Conservation (phyloP, 1,284 basidiomycete genomes). For the Schizophyllum amplum region DNA sequence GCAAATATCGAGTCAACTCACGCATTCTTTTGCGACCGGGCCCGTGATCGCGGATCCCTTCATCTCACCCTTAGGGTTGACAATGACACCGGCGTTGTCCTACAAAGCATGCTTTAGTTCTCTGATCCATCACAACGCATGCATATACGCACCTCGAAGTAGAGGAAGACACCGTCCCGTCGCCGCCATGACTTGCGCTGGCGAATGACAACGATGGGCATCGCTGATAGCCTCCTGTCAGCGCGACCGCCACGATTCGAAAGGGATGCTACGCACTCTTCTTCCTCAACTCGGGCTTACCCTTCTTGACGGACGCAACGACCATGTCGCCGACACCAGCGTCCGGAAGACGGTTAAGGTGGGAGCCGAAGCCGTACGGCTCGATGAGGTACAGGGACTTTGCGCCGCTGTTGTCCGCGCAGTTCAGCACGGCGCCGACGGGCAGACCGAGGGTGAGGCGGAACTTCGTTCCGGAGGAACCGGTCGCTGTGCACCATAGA, state of each 20-base stretch:
- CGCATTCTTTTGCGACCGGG: constrained; percentile 95
- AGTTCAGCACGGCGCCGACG: constrained; percentile 98
- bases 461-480: constrained; percentile 88
- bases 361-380: constrained; percentile 90
- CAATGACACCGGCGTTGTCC: constrained; percentile 96
- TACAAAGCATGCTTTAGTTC: constrained; percentile 17
- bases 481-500: constrained; percentile 7
- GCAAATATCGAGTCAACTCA: constrained; percentile 32
- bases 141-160: constrained; percentile 72
- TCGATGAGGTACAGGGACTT: constrained; percentile 93
- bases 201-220: constrained; percentile 95
- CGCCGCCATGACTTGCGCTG: constrained; percentile 99
- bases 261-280: constrained; percentile 66
- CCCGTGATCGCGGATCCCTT: constrained; percentile 99
- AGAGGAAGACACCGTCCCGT: constrained; percentile 97
- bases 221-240: constrained; percentile 44
- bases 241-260: not conserved
- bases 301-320: constrained; percentile 99
- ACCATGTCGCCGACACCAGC: constrained; percentile 99
- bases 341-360: constrained; percentile 95
- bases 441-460: constrained; percentile 96
- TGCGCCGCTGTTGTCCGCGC: constrained; percentile 99
- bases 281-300: constrained; percentile 99
- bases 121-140: not conserved
- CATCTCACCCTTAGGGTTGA: constrained; percentile 99